A percentile compares a stretch with the other conserved stretches of the same genome.
Conservation (phyloP, 805 yeast species). For the Peterozyma toletana region DNA sequence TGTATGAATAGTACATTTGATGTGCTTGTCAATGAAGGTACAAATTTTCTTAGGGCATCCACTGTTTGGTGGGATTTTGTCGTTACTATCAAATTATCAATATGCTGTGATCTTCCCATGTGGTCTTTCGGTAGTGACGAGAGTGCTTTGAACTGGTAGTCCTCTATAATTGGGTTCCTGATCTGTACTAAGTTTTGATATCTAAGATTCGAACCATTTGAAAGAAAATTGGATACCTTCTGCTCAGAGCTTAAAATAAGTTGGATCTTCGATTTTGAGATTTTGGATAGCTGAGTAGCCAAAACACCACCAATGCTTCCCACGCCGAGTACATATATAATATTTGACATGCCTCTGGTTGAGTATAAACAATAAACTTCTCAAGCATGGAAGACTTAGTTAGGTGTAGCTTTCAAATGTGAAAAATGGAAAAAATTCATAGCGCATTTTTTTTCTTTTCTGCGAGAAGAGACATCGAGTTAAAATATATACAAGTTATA, state of each 20-base stretch:
- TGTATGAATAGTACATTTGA: constrained; percentile 66
- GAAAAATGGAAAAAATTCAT: too few relatives aligned
- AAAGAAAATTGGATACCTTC: not conserved
- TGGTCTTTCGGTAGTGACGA: constrained; percentile 1
- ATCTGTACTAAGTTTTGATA: constrained; percentile 3
- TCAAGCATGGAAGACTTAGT: too few relatives aligned
- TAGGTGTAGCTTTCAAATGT: too few relatives aligned
- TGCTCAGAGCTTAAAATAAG: constrained; percentile 2
- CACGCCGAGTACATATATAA: constrained; percentile 2
- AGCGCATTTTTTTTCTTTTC: too few relatives aligned
- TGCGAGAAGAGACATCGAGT: too few relatives aligned
- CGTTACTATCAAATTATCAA: constrained; percentile 45
- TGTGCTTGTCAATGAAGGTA: constrained; percentile 36
- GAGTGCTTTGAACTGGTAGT: constrained; percentile 5
- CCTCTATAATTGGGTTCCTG: constrained; percentile 8
- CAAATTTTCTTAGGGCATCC: constrained; percentile 50
- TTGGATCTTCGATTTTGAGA: not conserved
- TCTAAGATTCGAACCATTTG: constrained; percentile 2
- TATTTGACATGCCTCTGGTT: too few relatives aligned
- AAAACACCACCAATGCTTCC: constrained; percentile 8
- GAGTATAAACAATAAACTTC: too few relatives aligned
- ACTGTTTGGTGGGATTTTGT: constrained; percentile 77
- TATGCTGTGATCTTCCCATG: constrained; percentile 2
- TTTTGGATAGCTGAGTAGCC: constrained; percentile 4
- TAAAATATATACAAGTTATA: too few relatives aligned